Evolutionary conservation across 768 basidiomycete species (phyloP), one percentile per base, ranked within the genome.

Genomic region (Kwoniella newhampshirensis): DNA sequence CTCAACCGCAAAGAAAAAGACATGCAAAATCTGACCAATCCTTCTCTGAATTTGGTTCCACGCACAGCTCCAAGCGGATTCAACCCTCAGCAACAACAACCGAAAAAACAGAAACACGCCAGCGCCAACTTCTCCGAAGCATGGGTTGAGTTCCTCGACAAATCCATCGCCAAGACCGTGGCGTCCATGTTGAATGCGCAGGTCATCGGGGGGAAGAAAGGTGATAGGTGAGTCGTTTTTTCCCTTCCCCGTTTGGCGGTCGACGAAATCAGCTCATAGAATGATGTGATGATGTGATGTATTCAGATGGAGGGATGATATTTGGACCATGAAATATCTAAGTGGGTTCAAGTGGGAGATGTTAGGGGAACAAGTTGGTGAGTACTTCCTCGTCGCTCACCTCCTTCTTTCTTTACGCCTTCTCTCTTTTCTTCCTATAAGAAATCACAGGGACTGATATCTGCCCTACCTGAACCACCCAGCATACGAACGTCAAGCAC

Each of bases 251-350:
- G n/a, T n/a, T n/a, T n/a, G n/a, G n/a, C n/a, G n/a, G n/a, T n/a
- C 1, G 8, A 12, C 4, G 43, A 3, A 27, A 3, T 39, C 54
- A 25, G 13, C 36, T 25, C 41, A 43, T 28, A 37, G 36, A 9
- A 28, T 18, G 23, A 20, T 36, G 28, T 56, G 57, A 43, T 52
- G 32, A 91, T 74, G 87, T 87, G 4, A 82, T 85, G 27, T 9
- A 7, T 7, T 11, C 36, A 81, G 90, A 56, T 97, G 91, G 89
- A 81, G 90, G 73, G 94, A 98, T 71, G 96, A 99, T 64, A 86
- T 99, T 7, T 99, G 96, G 96, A 97, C 96, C 54, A 94, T 98
- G 91, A 94, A 94, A 74, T 99, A 99, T 75, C 79, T 99, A 56
- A 93, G 93, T 8, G 88, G 85, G 70, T 99, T 98, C 81, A 96